Evolutionary conservation across 2,329 filamentous ascomycete species (phyloP).

Genomic region (Xylaria sp.): DNA sequence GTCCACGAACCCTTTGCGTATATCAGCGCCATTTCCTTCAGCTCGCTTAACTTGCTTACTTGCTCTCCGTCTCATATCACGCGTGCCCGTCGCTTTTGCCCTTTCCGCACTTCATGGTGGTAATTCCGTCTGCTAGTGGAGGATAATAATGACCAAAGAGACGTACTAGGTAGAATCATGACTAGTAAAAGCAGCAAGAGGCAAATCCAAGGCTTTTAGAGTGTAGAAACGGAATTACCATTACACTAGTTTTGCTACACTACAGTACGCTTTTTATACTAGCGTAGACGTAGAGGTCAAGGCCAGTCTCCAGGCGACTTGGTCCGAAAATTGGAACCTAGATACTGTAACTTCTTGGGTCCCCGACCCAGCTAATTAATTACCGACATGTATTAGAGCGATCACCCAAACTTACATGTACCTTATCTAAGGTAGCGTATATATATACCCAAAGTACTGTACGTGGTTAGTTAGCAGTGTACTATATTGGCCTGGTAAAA

Average conservation of each 20-base stretch:
- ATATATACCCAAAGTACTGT: neutral
- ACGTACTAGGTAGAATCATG: neutral
- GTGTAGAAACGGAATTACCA: no score
- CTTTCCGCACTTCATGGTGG: slow-evolving; percentile 6
- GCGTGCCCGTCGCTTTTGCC: slow-evolving; percentile 7
- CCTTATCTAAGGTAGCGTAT: neutral
- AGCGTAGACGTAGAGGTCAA: neutral
- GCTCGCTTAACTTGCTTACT: slow-evolving; percentile 31
- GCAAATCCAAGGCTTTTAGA: no score
- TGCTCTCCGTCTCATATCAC: slow-evolving; percentile 9
- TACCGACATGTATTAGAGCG: neutral
- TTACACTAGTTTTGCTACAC: neutral
- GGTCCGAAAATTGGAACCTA: no score
- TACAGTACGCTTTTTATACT: neutral
- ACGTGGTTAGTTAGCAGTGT: no score
- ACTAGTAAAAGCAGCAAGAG: neutral
- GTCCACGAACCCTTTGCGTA: neutral
- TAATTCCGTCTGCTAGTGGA: neutral
- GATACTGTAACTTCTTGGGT: neutral
- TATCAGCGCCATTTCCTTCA: slow-evolving; percentile 15
- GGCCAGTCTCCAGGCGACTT: neutral
- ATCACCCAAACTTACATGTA: no score
- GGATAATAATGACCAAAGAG: neutral
- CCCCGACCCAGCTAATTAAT: neutral
- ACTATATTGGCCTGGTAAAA: slow-evolving; percentile 7